phyloP scores from a whole-genome alignment of 208 protist genomes.

The Acanthamoeba divionensis region DNA sequence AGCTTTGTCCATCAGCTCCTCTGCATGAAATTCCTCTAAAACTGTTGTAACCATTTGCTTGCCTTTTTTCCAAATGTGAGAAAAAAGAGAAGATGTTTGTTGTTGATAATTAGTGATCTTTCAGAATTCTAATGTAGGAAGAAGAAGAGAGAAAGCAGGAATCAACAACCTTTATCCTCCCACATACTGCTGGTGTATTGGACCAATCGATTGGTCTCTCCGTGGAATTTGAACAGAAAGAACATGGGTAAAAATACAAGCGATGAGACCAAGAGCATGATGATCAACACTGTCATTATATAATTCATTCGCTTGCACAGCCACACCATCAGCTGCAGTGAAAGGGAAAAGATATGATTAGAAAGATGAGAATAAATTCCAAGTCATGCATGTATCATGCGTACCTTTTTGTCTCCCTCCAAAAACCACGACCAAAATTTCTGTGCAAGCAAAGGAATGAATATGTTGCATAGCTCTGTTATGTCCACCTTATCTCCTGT shows the following conservation, averaged over 20 bases:
- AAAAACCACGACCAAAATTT: neutral
- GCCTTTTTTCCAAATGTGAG: neutral
- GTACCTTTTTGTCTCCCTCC: neutral
- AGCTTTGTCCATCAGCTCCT: neutral
- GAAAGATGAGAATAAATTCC: too few species aligned
- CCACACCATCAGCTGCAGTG: too few species aligned
- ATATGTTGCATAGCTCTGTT: neutral
- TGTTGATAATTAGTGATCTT: too few species aligned
- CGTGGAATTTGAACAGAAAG: slow-evolving; percentile 20
- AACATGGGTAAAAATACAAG: neutral
- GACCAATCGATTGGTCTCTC: neutral
- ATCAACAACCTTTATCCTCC: neutral
- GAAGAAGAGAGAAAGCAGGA: neutral
- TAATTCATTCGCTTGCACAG: neutral
- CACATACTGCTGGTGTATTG: neutral
- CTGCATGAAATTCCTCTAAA: neutral
- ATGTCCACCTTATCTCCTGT: neutral
- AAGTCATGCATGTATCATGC: too few species aligned
- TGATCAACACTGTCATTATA: slow-evolving; percentile 31
- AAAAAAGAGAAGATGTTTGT: neutral
- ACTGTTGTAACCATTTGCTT: neutral
- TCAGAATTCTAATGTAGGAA: neutral
- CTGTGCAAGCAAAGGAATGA: neutral
- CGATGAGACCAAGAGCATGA: neutral
- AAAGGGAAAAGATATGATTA: too few species aligned